phyloP scores from a whole-genome alignment of 495 filamentous ascomycete species.

The Xylaria longipes region DNA sequence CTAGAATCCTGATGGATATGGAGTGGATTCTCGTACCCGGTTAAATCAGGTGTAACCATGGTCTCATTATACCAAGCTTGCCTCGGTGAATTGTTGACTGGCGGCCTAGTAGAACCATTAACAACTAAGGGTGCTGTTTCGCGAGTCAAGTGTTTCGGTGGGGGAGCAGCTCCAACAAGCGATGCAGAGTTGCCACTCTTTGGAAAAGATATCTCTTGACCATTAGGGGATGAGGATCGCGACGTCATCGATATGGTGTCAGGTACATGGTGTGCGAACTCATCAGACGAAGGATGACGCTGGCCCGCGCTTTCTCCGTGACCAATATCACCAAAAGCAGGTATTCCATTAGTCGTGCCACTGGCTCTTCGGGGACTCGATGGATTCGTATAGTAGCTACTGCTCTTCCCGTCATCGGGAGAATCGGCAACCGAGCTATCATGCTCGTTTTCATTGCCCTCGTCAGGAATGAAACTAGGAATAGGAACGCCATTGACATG shows the following conservation, averaged over 20 bases:
- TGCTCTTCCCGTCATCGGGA: slow-evolving; percentile 45
- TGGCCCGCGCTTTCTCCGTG: slow-evolving; percentile 41
- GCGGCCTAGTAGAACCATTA: slow-evolving; percentile 49
- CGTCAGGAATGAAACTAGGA: slow-evolving; percentile 58
- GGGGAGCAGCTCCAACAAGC: slow-evolving; percentile 42
- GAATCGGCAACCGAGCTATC: slow-evolving; percentile 41
- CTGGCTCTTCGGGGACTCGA: slow-evolving; percentile 45
- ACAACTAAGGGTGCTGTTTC: slow-evolving; percentile 52
- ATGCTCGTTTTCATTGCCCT: slow-evolving; percentile 47
- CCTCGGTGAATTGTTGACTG: slow-evolving; percentile 31
- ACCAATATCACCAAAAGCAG: slow-evolving; percentile 51
- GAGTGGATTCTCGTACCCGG: slow-evolving; percentile 48
- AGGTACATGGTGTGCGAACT: slow-evolving; percentile 56
- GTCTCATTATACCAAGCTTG: slow-evolving; percentile 38
- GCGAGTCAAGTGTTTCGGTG: slow-evolving; percentile 37
- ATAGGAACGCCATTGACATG: slow-evolving; percentile 51
- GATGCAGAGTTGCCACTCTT: slow-evolving; percentile 49
- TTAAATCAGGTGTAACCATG: slow-evolving; percentile 32
- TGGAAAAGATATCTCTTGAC: slow-evolving; percentile 53
- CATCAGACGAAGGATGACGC: slow-evolving; percentile 56
- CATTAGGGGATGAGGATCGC: slow-evolving; percentile 61
- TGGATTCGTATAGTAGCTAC: slow-evolving; percentile 36
- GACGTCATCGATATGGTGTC: slow-evolving; percentile 59
- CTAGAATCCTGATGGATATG: slow-evolving; percentile 46
- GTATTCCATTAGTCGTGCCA: slow-evolving; percentile 45